These are phyloP conservation scores for Poa annua DNA, from an alignment of 176 grass and related monocot species.

Conservation along the genomic window DNA sequence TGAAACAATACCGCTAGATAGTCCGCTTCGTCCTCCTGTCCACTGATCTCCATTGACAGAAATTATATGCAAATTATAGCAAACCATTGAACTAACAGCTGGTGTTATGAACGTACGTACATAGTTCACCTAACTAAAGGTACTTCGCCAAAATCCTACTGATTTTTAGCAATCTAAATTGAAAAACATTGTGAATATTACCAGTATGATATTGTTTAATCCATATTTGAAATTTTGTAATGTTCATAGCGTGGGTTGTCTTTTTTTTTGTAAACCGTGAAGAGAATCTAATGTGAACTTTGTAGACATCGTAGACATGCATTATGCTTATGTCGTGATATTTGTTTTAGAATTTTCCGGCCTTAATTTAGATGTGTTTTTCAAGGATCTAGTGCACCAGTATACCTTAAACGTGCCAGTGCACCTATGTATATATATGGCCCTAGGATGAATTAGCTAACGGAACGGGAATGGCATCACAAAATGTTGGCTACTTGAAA, in stretches of 20 bases:
- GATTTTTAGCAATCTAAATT: not conserved
- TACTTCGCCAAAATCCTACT: not conserved
- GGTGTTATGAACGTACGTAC: not conserved
- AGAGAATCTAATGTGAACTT: not conserved
- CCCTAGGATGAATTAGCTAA: not conserved
- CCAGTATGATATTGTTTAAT: not conserved
- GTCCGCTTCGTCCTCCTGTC: conserved; percentile 23
- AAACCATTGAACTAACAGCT: not conserved
- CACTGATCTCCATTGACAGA: not conserved
- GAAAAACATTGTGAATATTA: not conserved
- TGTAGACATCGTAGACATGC: not conserved
- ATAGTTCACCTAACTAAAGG: not conserved
- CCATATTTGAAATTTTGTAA: not conserved
- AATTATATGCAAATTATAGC: conserved; percentile 5
- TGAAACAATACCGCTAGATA: conserved; percentile 25
- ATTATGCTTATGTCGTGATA: too few relatives aligned
- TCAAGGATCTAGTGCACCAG: too few relatives aligned
- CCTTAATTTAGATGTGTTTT: not conserved
- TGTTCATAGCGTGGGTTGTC: not conserved
- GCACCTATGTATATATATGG: not conserved
- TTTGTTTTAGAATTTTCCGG: not conserved
- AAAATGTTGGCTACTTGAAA: not conserved
- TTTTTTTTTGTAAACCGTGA: not conserved
- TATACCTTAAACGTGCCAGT: not conserved
- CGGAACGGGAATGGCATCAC: not conserved